Conservation (phyloP, 1,139 yeast genomes). For the Blastobotrys arbuscula region DNA sequence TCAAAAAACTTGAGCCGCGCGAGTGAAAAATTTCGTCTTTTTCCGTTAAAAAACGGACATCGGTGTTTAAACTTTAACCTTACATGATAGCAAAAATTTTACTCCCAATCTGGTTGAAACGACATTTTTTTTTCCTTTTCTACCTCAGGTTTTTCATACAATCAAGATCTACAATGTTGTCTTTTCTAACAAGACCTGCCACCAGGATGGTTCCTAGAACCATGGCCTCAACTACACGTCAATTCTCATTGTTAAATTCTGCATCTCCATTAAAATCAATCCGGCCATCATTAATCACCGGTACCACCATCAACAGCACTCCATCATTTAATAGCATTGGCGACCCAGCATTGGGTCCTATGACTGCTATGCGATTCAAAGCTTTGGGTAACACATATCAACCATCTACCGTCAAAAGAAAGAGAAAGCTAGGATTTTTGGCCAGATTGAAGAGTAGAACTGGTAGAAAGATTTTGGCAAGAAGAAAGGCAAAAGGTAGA, state of each 20-base stretch:
- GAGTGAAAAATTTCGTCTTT: not conserved
- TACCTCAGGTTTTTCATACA: not conserved
- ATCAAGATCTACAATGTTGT: not conserved
- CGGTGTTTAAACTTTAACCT: not conserved
- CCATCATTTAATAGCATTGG: constrained; percentile 17
- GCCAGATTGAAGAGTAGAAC: constrained; percentile 76
- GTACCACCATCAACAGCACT: not conserved
- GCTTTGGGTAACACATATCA: constrained; percentile 93
- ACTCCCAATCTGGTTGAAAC: not conserved
- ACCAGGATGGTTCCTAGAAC: not conserved
- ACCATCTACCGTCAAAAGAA: constrained; percentile 85
- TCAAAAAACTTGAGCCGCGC: constrained; percentile 4
- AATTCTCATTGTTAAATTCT: not conserved
- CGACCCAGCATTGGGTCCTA: constrained; percentile 13
- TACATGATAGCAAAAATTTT: not conserved
- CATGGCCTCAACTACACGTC: not conserved
- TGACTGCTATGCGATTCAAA: constrained; percentile 53
- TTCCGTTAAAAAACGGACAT: not conserved
- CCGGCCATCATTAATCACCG: constrained; percentile 3
- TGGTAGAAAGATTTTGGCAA: constrained; percentile 72
- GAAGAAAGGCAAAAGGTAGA: constrained; percentile 85
- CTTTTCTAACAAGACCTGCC: not conserved
- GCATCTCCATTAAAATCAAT: constrained; percentile 4
- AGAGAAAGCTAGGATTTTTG: constrained; percentile 84
- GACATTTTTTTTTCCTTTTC: not conserved